These are phyloP conservation scores for Malassezia dermatis DNA, from an alignment of 1,284 basidiomycete genomes.

Conservation along the genomic window DNA sequence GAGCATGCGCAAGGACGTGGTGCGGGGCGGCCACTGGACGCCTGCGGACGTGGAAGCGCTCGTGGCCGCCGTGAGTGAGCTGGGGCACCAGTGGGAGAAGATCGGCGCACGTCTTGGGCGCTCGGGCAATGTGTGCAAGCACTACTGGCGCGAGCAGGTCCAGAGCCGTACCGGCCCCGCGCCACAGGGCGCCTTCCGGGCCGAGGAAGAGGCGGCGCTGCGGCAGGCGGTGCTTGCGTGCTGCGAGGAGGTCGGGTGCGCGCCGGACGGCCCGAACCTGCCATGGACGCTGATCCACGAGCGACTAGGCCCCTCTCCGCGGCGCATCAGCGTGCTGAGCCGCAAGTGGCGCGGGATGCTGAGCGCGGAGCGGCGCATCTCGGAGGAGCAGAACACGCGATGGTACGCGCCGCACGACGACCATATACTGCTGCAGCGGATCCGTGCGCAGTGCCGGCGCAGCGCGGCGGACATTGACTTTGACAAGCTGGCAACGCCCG, in stretches of 20 bases:
- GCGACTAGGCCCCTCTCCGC: conserved; percentile 14
- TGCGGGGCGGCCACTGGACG: conserved; percentile 17
- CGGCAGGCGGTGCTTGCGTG: conserved; percentile 11
- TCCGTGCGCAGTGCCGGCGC: conserved; percentile 13
- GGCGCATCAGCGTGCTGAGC: conserved; percentile 18
- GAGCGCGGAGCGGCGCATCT: conserved; percentile 14
- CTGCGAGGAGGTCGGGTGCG: conserved; percentile 14
- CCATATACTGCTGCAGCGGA: conserved; percentile 13
- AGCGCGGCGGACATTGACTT: conserved; percentile 16
- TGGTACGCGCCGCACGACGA: conserved; percentile 20
- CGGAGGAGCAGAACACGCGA: conserved; percentile 15
- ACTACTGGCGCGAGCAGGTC: conserved; percentile 19
- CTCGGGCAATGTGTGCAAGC: conserved; percentile 19
- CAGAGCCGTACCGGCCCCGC: conserved; percentile 7
- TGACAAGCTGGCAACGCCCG: conserved; percentile 12
- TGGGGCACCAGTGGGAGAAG: conserved; percentile 19
- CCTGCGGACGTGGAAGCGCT: conserved; percentile 10
- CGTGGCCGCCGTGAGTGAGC: conserved; percentile 12
- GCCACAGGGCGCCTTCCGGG: conserved; percentile 13
- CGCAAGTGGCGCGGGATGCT: conserved; percentile 21
- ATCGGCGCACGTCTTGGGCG: conserved; percentile 18
- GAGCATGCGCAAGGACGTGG: conserved; percentile 17
- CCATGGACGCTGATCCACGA: conserved; percentile 20
- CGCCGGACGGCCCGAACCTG: conserved; percentile 16
- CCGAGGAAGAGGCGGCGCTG: conserved; percentile 15